phyloP scores from a whole-genome alignment of 441 rosid genomes.

The Pelargonium myrrhifolium region DNA sequence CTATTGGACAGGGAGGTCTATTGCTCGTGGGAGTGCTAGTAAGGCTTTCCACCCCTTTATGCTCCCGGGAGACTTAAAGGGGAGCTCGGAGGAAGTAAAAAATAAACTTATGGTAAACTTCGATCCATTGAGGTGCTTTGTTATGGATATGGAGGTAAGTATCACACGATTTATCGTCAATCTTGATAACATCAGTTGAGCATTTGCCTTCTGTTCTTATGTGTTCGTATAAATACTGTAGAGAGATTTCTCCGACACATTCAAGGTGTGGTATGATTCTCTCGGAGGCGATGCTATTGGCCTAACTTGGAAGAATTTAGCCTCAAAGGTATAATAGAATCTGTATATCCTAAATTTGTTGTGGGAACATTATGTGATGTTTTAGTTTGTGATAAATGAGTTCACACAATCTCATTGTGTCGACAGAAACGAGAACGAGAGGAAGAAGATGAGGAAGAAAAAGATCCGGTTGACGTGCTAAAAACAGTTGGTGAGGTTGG shows the following conservation, averaged over 20 bases:
- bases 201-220: conserved; percentile 9
- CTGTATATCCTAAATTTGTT: conserved; percentile 1
- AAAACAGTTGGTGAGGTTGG: conserved; percentile 64
- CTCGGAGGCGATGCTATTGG: conserved; percentile 85
- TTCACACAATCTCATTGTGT: not conserved
- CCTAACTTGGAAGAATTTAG: conserved; percentile 56
- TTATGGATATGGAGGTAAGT: conserved; percentile 61
- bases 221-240: conserved; percentile 22
- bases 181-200: not conserved
- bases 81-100: conserved; percentile 45
- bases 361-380: not conserved
- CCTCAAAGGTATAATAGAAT: conserved; percentile 47
- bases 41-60: conserved; percentile 54
- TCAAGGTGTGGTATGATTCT: conserved; percentile 84
- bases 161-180: conserved; percentile 4
- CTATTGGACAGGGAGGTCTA: conserved; percentile 49
- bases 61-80: conserved; percentile 46
- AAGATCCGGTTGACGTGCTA: conserved; percentile 41
- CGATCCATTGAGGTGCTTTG: conserved; percentile 64
- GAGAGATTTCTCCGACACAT: conserved; percentile 44
- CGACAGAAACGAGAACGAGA: conserved; percentile 63
- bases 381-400: not conserved
- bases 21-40: conserved; percentile 63
- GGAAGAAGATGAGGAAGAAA: conserved; percentile 29
- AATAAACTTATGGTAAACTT: conserved; percentile 59